A percentile compares a stretch with the other conserved stretches of the same genome.
Evolutionary conservation across 495 filamentous ascomycete genomes (phyloP).

Genomic region (Xylaria longipes): DNA sequence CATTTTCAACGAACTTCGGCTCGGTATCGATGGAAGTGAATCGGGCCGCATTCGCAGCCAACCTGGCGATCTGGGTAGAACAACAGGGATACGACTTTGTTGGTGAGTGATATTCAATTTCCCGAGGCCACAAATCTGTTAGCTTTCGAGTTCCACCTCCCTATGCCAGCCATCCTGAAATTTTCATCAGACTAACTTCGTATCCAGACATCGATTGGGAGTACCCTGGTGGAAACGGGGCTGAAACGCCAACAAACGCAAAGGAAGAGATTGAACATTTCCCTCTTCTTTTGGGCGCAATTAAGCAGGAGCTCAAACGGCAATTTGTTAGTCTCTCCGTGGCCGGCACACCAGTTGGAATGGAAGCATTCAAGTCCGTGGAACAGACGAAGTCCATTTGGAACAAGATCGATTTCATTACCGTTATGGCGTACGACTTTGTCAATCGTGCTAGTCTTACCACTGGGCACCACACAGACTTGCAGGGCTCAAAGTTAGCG

Average conservation of each 20-base stretch:
- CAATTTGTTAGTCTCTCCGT: slow-evolving; percentile 66
- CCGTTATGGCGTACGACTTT: slow-evolving; percentile 72
- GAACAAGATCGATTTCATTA: slow-evolving; percentile 65
- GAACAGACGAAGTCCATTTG: slow-evolving; percentile 61
- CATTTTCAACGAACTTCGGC: slow-evolving; percentile 59
- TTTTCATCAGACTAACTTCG: not conserved
- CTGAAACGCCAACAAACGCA: slow-evolving; percentile 62
- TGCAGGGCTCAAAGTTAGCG: slow-evolving; percentile 52
- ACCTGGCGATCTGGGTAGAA: slow-evolving; percentile 59
- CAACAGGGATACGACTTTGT: slow-evolving; percentile 62
- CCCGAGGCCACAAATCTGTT: not conserved
- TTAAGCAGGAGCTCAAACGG: slow-evolving; percentile 59
- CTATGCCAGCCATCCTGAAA: not conserved
- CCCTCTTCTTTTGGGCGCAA: slow-evolving; percentile 59
- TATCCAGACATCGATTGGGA: slow-evolving; percentile 67
- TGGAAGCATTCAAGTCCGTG: slow-evolving; percentile 63
- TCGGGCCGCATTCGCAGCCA: slow-evolving; percentile 59
- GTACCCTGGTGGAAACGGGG: slow-evolving; percentile 69
- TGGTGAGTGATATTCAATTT: slow-evolving; percentile 29
- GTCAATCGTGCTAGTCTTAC: slow-evolving; percentile 67
- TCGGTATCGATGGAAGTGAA: slow-evolving; percentile 52
- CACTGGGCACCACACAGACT: slow-evolving; percentile 62
- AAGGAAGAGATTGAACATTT: slow-evolving; percentile 65
- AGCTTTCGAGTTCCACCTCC: not conserved
- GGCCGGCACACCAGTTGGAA: slow-evolving; percentile 60